Conservation (phyloP, 2,329 filamentous ascomycete genomes). For the Bipolaris victoriae region DNA sequence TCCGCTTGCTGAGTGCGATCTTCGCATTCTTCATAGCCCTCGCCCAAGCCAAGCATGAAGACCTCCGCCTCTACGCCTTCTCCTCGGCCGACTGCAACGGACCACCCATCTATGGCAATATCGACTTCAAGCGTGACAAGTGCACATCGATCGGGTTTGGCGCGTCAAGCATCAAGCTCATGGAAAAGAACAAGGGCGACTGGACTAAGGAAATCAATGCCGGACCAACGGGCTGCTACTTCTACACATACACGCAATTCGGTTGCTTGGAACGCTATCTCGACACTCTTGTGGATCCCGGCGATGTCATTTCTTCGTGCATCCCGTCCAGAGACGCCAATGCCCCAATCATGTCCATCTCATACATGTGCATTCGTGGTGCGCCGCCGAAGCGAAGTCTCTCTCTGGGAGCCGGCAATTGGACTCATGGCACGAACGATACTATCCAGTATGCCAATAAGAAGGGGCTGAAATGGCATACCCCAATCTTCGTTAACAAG, state of each 20-base stretch:
- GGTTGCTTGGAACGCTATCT: constrained; percentile 13
- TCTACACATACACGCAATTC: constrained; percentile 18
- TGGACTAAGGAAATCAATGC: constrained; percentile 23
- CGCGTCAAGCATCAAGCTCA: constrained; percentile 25
- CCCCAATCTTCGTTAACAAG: too few relatives aligned
- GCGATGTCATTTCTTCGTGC: constrained; percentile 16
- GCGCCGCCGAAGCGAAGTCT: neutral
- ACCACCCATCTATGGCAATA: constrained; percentile 16
- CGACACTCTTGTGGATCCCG: constrained; percentile 3
- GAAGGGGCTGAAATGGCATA: too few relatives aligned
- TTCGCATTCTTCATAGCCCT: constrained; percentile 23
- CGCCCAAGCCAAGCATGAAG: constrained; percentile 22
- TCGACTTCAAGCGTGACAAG: constrained; percentile 26
- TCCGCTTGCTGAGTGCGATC: constrained; percentile 19
- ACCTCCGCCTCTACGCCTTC: constrained; percentile 26
- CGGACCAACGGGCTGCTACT: constrained; percentile 15
- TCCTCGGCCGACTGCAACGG: constrained; percentile 24
- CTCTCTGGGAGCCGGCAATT: too few relatives aligned
- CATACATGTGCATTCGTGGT: neutral
- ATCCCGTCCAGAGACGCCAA: neutral
- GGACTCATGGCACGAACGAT: too few relatives aligned
- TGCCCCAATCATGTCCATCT: neutral
- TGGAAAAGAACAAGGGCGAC: constrained; percentile 8
- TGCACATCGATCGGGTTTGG: constrained; percentile 25
- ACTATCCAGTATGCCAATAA: too few relatives aligned